phyloP scores from a whole-genome alignment of 2,329 filamentous ascomycete species.

The Neofusicoccum laricinum region DNA sequence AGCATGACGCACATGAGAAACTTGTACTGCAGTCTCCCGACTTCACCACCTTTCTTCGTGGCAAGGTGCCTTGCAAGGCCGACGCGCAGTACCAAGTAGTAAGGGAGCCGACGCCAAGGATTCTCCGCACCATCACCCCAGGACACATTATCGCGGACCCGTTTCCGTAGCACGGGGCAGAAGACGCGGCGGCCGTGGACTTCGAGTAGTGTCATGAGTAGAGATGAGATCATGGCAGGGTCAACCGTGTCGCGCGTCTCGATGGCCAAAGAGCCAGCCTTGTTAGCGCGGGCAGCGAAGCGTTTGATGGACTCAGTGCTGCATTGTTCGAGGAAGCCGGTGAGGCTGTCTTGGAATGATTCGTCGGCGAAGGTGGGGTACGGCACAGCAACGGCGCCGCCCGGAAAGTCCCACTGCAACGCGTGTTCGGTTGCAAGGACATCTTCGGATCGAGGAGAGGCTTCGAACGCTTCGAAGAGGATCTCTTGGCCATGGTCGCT shows the following conservation, averaged over 20 bases:
- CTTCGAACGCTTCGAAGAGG: slow-evolving; percentile 61
- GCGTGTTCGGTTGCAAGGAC: slow-evolving; percentile 53
- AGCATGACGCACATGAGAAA: slow-evolving; percentile 53
- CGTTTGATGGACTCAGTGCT: slow-evolving; percentile 52
- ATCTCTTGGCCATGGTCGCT: slow-evolving; percentile 21
- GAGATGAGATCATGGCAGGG: slow-evolving; percentile 57
- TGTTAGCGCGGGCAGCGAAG: slow-evolving; percentile 53
- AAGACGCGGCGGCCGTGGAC: slow-evolving; percentile 45
- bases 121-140: slow-evolving; percentile 43
- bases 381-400: slow-evolving; percentile 49
- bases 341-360: slow-evolving; percentile 49
- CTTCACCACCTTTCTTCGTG: slow-evolving; percentile 36
- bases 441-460: slow-evolving; percentile 51
- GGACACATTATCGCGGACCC: slow-evolving; percentile 61
- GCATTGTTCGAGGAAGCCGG: slow-evolving; percentile 55
- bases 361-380: slow-evolving; percentile 34
- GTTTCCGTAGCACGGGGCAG: slow-evolving; percentile 50
- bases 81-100: slow-evolving; percentile 63
- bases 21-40: slow-evolving; percentile 56
- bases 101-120: slow-evolving; percentile 62
- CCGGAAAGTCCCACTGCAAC: slow-evolving; percentile 61
- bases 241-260: slow-evolving; percentile 59
- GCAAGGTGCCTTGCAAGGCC: slow-evolving; percentile 53
- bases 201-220: slow-evolving; percentile 61
- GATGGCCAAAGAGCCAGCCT: slow-evolving; percentile 47